Evolutionary conservation across 2,329 filamentous ascomycete species (phyloP).

Genomic region (Cryphonectria nitschkei): DNA sequence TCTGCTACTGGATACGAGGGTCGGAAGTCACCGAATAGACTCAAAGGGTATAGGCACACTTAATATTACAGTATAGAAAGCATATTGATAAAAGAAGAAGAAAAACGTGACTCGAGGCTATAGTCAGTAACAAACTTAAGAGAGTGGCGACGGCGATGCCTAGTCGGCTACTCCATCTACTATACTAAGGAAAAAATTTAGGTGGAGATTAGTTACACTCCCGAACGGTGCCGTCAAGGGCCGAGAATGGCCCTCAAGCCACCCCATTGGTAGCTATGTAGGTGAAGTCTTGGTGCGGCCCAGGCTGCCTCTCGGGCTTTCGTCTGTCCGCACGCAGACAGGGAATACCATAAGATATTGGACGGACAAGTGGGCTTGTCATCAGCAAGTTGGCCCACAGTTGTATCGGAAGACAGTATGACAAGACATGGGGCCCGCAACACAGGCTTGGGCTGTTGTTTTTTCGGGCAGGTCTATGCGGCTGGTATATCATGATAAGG

Average conservation of each 20-base stretch:
- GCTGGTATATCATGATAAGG: background rate
- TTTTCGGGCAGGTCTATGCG: slow-evolving; percentile 9
- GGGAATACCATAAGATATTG: background rate
- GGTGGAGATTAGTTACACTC: background rate
- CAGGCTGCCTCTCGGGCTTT: slow-evolving; percentile 3
- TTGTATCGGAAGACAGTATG: background rate
- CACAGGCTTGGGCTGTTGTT: background rate
- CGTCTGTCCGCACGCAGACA: background rate
- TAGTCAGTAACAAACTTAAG: background rate
- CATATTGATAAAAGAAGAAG: background rate
- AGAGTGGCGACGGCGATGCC: background rate
- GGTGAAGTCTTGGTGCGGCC: background rate
- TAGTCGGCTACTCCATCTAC: background rate
- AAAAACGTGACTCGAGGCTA: background rate
- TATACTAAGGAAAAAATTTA: background rate
- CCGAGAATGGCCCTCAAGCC: background rate
- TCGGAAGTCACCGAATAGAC: background rate
- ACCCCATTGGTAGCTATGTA: background rate
- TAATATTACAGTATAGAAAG: background rate
- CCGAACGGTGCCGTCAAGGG: background rate
- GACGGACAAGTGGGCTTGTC: background rate
- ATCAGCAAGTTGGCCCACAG: background rate
- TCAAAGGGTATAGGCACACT: background rate
- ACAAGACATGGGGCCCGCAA: background rate
- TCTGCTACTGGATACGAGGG: background rate